phyloP scores from a whole-genome alignment of 78 protist species.

The Dictyostelium capitatum region DNA sequence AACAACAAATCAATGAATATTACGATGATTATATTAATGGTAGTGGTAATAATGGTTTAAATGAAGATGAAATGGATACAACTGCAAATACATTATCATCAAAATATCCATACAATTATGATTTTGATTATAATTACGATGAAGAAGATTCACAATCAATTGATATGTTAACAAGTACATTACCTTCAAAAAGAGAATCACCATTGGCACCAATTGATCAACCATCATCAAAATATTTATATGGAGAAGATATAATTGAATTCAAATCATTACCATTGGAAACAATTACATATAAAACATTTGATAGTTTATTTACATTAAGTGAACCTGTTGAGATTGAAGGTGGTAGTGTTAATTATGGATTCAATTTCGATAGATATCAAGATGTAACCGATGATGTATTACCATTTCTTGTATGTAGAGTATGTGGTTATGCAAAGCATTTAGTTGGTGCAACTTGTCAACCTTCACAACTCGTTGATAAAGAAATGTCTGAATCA shows the following conservation, averaged over 20 bases:
- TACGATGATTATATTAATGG: not conserved
- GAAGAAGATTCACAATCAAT: not conserved
- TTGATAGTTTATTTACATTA: not conserved
- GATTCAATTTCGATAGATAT: not conserved
- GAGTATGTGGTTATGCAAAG: not conserved
- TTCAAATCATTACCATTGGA: not conserved
- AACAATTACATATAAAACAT: not conserved
- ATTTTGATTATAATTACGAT: not conserved
- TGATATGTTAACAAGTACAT: too few relatives aligned
- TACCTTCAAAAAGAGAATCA: too few relatives aligned
- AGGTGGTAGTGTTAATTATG: too few relatives aligned
- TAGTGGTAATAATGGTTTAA: not conserved
- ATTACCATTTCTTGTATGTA: conserved; percentile 10
- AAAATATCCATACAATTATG: not conserved
- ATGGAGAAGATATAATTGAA: not conserved
- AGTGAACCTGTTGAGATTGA: not conserved
- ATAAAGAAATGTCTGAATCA: not conserved
- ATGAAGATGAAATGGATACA: not conserved
- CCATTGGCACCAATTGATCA: not conserved
- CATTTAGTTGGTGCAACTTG: conserved; percentile 2
- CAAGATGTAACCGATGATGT: not conserved
- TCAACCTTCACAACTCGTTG: not conserved
- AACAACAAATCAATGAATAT: not conserved
- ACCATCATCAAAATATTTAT: not conserved
- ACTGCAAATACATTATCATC: not conserved